Conservation (phyloP, 352 stramenopile genomes). For the Aphanomyces astaci region DNA sequence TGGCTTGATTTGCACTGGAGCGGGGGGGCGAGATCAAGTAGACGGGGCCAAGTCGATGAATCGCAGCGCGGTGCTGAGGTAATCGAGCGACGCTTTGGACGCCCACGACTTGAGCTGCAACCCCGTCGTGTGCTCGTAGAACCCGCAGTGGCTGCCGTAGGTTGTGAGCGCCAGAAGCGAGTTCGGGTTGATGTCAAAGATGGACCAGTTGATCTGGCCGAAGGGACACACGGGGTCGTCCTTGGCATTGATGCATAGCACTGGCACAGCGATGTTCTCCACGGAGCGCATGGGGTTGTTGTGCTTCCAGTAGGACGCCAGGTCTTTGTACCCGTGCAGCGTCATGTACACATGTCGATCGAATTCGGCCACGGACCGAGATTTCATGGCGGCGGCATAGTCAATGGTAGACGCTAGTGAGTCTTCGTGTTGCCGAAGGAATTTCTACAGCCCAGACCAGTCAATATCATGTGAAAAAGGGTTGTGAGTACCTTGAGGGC, state of each 20-base stretch:
- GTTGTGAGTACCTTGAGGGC: conserved; percentile 42
- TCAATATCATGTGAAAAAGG: no score
- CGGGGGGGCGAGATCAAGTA: neutral
- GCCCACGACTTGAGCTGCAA: conserved; percentile 59
- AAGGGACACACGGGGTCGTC: conserved; percentile 73
- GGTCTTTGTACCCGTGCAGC: conserved; percentile 59
- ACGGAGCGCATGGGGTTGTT: conserved; percentile 74
- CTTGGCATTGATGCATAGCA: conserved; percentile 67
- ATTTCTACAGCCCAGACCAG: conserved; percentile 27
- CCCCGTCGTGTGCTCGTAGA: conserved; percentile 47
- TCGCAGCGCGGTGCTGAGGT: conserved; percentile 50
- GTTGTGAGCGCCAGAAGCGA: conserved; percentile 48
- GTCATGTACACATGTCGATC: conserved; percentile 74
- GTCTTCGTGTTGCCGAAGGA: conserved; percentile 43
- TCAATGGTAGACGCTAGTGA: conserved; percentile 44
- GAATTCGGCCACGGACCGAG: conserved; percentile 56
- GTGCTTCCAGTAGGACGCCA: conserved; percentile 55
- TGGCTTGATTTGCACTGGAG: no score
- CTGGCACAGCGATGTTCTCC: conserved; percentile 41
- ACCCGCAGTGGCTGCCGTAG: conserved; percentile 66
- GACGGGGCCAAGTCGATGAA: conserved; percentile 29
- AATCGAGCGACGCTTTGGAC: conserved; percentile 45
- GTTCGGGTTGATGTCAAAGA: conserved; percentile 43
- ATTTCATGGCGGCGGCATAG: conserved; percentile 35
- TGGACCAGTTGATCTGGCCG: conserved; percentile 55